A percentile compares a stretch with the other conserved stretches of the same genome.
Evolutionary conservation across 306 rosid genomes (phyloP).

Genomic region (Rosa lucieae): DNA sequence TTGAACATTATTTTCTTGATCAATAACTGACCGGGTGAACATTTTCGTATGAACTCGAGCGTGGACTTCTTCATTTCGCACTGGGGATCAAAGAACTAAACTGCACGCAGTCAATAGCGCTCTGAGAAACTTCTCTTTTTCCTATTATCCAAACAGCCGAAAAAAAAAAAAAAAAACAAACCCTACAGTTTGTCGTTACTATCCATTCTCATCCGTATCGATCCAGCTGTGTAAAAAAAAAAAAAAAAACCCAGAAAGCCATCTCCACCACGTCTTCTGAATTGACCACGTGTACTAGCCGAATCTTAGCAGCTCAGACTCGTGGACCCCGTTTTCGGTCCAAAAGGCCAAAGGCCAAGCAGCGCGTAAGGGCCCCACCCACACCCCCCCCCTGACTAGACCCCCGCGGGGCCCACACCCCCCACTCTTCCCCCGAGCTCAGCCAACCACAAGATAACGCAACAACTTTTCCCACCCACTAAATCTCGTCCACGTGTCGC

Average conservation of each 20-base stretch:
- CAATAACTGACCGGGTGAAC: too few species aligned
- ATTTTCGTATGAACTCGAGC: too few species aligned
- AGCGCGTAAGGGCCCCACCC: neutral
- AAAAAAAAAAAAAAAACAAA: neutral
- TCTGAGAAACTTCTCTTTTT: neutral
- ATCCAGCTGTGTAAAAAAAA: neutral
- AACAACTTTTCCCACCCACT: constrained; percentile 47
- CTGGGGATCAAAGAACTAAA: neutral
- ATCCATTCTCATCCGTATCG: neutral
- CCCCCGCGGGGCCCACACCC: constrained; percentile 24
- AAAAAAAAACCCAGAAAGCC: neutral
- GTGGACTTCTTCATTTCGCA: too few species aligned
- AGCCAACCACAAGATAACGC: constrained; percentile 70
- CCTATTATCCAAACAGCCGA: neutral
- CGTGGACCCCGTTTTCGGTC: neutral
- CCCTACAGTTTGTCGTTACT: neutral
- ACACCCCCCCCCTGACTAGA: constrained; percentile 1
- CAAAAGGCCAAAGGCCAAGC: neutral
- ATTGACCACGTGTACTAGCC: constrained; percentile 9
- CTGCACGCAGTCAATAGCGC: neutral
- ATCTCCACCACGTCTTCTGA: constrained; percentile 17
- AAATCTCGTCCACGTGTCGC: constrained; percentile 52
- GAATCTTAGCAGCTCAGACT: constrained; percentile 7
- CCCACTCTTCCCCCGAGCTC: constrained; percentile 23
- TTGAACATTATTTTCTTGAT: too few species aligned